Conservation (phyloP, 164 flowering plant species). For the Magnolia changhungtana region DNA sequence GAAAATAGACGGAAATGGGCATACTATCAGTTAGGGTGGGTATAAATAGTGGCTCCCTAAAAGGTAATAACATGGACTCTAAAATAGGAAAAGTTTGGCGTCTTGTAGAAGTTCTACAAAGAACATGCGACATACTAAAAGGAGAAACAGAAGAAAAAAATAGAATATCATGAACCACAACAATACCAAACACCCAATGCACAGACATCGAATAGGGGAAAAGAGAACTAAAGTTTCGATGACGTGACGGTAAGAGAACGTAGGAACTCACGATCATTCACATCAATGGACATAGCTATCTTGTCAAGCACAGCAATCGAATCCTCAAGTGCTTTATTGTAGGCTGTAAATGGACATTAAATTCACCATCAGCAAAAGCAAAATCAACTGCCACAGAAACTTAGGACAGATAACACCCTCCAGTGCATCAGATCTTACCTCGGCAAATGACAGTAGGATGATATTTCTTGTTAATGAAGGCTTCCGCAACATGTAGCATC, state of each 20-base stretch:
- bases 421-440: slow-evolving; percentile 38
- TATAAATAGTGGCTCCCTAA: no score
- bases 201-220: background rate
- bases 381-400: background rate
- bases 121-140: background rate
- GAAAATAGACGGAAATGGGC: no score
- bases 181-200: background rate
- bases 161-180: slow-evolving; percentile 2
- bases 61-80: background rate
- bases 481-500: slow-evolving; percentile 98
- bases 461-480: slow-evolving; percentile 74
- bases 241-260: background rate
- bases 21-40: no score
- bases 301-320: slow-evolving; percentile 85
- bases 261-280: slow-evolving; percentile 65
- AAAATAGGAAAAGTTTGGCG: background rate
- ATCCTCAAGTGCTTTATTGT: slow-evolving; percentile 88
- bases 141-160: background rate
- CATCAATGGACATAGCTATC: slow-evolving; percentile 78
- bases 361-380: background rate
- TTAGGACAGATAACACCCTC: background rate
- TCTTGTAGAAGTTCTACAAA: background rate
- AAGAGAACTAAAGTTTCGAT: background rate
- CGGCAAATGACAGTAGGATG: slow-evolving; percentile 94
- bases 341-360: slow-evolving; percentile 46